Evolutionary conservation across 2,329 filamentous ascomycete species (phyloP), one percentile per base, ranked within the genome.

Genomic region (Aureobasidium sp.): DNA sequence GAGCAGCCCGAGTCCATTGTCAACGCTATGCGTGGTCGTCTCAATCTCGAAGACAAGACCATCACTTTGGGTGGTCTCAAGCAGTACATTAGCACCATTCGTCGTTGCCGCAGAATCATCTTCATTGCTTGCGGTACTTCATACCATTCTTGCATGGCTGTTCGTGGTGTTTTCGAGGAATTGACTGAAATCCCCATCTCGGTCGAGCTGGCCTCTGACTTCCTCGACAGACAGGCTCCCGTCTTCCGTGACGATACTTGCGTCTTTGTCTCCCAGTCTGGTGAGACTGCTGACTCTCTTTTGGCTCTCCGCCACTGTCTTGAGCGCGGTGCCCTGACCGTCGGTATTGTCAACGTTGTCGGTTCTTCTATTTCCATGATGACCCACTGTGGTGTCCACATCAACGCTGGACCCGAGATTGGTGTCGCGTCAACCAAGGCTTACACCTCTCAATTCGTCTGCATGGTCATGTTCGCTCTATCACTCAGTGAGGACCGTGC

Each of bases 181-280:
- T 82, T 99, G 68, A 94, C 93, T 27, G 94, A 99, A 78, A 97
- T 99, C 69, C 94, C 94, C 36, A 99, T 99, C 71, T 85, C 93
- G 5, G 94, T 99, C 55, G 94, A 99, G 79, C 81, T 99, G 73
- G 94, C 94, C 52, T 99, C 94, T 47, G 94, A 99, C 78, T 99
- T 99, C 84, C 85, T 99, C 63, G 94, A 99, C 76, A 87, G 94
- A 76, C 85, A 96, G 76, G 94, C 94, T 10, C 94, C 94, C 32
- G 93, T 99, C 66, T 99, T 99, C 92, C 90, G 94, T 79, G 94
- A 99, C 76, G 93, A 99, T 78, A 99, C 94, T 20, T 97, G 93
- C 76, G 90, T 99, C 64, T 99, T 99, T 74, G 94, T 99, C 67
- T 99, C 94, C 9, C 94, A 99, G 79, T 99, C 94, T 65, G 94